Base-by-base conservation (phyloP, 2,329 filamentous ascomycete species). In the Cordyceps tenuipes region DNA sequence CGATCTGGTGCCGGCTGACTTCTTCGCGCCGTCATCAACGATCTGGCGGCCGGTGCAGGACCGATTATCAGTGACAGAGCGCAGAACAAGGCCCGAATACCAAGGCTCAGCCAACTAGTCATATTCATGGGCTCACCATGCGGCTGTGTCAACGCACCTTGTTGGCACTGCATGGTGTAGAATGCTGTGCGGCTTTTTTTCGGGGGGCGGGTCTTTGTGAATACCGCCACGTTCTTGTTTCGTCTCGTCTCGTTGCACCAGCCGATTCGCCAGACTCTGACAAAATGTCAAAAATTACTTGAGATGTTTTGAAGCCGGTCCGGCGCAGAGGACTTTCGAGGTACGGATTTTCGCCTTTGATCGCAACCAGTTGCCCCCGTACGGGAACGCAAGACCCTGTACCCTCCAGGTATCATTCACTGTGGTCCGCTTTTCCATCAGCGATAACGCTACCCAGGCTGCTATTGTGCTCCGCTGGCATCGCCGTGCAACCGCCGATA, bases 81-180 rank as follows among this genome's bases (percentile, higher is more conserved):
- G 34, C 49, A 59, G 15, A 36, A 53, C 57, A 59, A 59, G 57
- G 57, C 57, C 57, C 57, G 57, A 59, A 59, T 59, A 54, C 12
- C 43, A 36, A 55, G 26, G 5, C n/a, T 19, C 34, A n/a, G 10
- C 21, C 23, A 34, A 10, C 56, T 47, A 58, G 55, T 59, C 57
- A 52, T 36, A 46, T 51, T 52, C 26, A 9, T 5, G 13, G 26
- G n/a, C 29, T 44, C 19, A 46, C 8, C 57, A 59, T 59, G 57
- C 57, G 48, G 48, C 57, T 34, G 41, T 29, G 23, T 48, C 49
- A 46, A 53, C 34, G 39, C 57, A 53, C 50, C 50, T 41, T 59
- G 49, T 59, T 59, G 49, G 49, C 43, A 52, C 41, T 31, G 39
- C 39, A 9, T 31, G 9, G 9, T 31, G 9, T 5, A 21, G 31